phyloP scores from a whole-genome alignment of 345 rosid genomes.

The Syzygium oleosum region DNA sequence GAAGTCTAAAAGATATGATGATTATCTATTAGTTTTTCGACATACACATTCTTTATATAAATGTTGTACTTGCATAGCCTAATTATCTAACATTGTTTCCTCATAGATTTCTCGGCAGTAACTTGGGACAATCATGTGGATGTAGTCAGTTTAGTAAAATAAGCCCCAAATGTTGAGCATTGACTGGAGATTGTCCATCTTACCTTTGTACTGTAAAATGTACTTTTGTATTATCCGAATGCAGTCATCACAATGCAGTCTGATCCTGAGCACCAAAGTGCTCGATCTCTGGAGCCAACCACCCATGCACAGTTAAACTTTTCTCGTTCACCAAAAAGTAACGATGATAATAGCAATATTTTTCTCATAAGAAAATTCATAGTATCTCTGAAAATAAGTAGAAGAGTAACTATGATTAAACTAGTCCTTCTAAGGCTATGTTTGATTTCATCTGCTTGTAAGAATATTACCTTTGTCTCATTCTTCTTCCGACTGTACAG shows the following conservation, averaged over 20 bases:
- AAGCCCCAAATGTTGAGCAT: neutral
- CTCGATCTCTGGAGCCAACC: neutral
- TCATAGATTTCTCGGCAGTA: neutral
- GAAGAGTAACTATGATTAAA: neutral
- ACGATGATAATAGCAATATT: neutral
- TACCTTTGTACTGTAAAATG: constrained; percentile 21
- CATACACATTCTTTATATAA: neutral
- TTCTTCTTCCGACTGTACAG: neutral
- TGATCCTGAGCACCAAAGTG: constrained; percentile 9
- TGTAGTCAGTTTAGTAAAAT: neutral
- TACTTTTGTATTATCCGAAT: neutral
- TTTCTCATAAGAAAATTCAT: neutral
- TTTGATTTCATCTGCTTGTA: neutral
- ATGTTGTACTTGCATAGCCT: neutral
- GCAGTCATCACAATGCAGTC: constrained; percentile 41
- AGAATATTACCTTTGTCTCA: neutral
- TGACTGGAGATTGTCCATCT: constrained; percentile 22
- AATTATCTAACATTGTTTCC: neutral
- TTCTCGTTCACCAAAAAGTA: neutral
- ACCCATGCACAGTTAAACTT: neutral
- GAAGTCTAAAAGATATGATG: neutral
- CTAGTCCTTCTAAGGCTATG: neutral
- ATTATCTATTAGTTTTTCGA: neutral
- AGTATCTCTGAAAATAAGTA: neutral
- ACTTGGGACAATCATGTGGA: neutral